Evolutionary conservation across 371 early-diverging fungal species (phyloP), one percentile per base, ranked within the genome.

Genomic region (Blakeslea trispora): DNA sequence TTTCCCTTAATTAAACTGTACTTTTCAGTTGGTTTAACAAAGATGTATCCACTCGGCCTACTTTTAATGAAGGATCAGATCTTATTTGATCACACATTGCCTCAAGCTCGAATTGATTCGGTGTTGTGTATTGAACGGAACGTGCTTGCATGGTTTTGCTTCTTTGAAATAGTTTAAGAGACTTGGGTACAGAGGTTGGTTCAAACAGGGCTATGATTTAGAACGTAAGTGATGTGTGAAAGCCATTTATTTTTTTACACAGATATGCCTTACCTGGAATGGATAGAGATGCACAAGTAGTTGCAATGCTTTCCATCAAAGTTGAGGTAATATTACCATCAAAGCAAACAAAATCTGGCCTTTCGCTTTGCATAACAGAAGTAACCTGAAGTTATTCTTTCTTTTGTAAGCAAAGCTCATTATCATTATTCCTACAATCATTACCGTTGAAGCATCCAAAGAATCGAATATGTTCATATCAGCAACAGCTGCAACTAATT

Each of bases 101-200:
- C 49, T 72, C 72, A 14, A 90, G 52, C 68, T 90, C 91, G 50
- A 76, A 78, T 15, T 72, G 71, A 50, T 91, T 90, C 5, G 91
- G 93, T 14, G 89, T 82, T 34, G 77, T 71, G 15, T 79, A 82
- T 5, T 66, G 57, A 24, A 91, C 46, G 41, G 72, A 49, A 42
- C 60, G 50, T 44, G 55, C 44, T 37, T 48, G 43, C 32, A 32
- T 24, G 15, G 61, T 59, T 45, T 32, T 64, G 39, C 41, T 48
- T 65, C 49, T 57, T 31, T 71, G 64, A 34, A 95, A 75, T 11
- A 91, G 46, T 13, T 77, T 80, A 1, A 74, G 55, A 14, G 91
- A 85, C 61, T 97, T 97, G 14, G 88, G 83, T 1, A 90, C 83
- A 7, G 96, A 95, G 0, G 97, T 97, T 0, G 97, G 96, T 55